These are phyloP conservation scores for Hemileccinum impolitum DNA, from an alignment of 768 basidiomycete species.

Conservation along the genomic window DNA sequence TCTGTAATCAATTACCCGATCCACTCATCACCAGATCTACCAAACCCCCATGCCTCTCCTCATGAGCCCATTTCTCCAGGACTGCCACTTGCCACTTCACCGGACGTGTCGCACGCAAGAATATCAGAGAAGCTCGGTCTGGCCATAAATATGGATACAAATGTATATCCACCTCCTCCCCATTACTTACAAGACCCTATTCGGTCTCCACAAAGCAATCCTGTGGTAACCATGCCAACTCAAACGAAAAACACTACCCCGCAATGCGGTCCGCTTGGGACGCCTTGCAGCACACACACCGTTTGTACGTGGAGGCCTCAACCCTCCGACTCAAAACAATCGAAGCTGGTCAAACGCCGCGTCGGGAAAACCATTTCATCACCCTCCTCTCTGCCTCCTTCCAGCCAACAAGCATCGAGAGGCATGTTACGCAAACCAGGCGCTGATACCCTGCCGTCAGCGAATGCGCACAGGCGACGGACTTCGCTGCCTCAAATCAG, in stretches of 20 bases:
- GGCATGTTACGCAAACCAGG: constrained; percentile 6
- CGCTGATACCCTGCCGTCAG: not conserved
- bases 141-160: constrained; percentile 1
- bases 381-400: not conserved
- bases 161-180: not conserved
- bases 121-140: constrained; percentile 1
- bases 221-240: not conserved
- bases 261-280: not conserved
- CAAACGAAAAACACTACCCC: not conserved
- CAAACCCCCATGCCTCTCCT: constrained; percentile 21
- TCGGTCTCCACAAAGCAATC: not conserved
- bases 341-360: constrained; percentile 11
- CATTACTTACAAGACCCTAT: not conserved
- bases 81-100: not conserved
- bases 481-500: constrained; percentile 20
- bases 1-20: constrained; percentile 24
- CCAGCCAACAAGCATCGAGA: not conserved
- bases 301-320: not conserved
- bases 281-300: not conserved
- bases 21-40: constrained; percentile 16
- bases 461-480: not conserved
- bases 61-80: not conserved
- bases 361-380: not conserved
- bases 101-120: not conserved
- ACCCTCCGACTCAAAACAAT: not conserved